A percentile compares a stretch with the other conserved stretches of the same genome.
Evolutionary conservation across 2,329 filamentous ascomycete species (phyloP).

Genomic region (Magnaporthales sp.): DNA sequence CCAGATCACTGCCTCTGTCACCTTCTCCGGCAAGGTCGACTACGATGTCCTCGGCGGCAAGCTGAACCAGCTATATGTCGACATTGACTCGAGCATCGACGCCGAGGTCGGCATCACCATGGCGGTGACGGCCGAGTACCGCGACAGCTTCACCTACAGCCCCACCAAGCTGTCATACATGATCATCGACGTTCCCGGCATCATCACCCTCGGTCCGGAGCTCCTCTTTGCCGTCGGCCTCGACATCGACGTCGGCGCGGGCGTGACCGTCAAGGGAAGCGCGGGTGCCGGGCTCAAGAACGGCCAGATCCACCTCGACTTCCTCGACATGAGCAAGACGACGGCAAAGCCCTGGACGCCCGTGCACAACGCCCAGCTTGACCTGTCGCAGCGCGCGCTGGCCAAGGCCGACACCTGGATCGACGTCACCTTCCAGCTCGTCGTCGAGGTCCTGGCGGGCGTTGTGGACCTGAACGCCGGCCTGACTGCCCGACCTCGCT

Average conservation of each 20-base stretch:
- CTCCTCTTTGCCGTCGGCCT: slow-evolving; percentile 6
- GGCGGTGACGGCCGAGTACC: slow-evolving; percentile 23
- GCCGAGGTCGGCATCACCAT: slow-evolving; percentile 26
- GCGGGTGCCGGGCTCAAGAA: slow-evolving; percentile 13
- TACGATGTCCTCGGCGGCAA: slow-evolving; percentile 27
- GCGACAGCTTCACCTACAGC: slow-evolving; percentile 23
- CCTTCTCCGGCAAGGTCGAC: slow-evolving; percentile 31
- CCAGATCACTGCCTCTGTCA: slow-evolving; percentile 24
- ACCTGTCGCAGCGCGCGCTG: slow-evolving; percentile 12
- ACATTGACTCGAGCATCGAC: slow-evolving; percentile 29
- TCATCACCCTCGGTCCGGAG: slow-evolving; percentile 19
- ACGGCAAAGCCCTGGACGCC: slow-evolving; percentile 12
- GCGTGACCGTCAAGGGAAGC: slow-evolving; percentile 11
- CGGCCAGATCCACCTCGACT: slow-evolving; percentile 17
- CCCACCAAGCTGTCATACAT: slow-evolving; percentile 26
- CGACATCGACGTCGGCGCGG: slow-evolving; percentile 9
- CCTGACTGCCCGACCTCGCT: slow-evolving; percentile 16
- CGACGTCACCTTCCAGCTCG: slow-evolving; percentile 14
- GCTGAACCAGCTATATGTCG: slow-evolving; percentile 29
- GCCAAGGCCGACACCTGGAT: slow-evolving; percentile 16
- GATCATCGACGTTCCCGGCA: slow-evolving; percentile 28
- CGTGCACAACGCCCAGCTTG: slow-evolving; percentile 11
- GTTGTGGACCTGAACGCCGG: slow-evolving; percentile 18
- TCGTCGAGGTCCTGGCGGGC: slow-evolving; percentile 16
- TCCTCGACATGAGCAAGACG: slow-evolving; percentile 16